These are phyloP conservation scores for Curvularia spicifera DNA, from an alignment of 2,329 filamentous ascomycete species.

Conservation along the genomic window DNA sequence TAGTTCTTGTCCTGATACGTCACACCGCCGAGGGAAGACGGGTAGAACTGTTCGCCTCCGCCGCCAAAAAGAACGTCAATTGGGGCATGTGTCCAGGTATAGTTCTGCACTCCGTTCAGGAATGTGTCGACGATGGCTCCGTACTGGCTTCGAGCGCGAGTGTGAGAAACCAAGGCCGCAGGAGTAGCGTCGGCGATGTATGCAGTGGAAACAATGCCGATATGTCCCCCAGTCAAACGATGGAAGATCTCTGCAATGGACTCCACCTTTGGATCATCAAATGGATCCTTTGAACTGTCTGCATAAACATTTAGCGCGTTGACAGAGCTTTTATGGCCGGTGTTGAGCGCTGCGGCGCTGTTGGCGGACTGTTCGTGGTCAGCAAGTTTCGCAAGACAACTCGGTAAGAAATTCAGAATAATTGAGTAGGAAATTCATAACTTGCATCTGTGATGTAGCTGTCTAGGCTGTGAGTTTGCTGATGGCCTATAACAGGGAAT, in stretches of 20 bases:
- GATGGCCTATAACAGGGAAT: slow-evolving; percentile 84
- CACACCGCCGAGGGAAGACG: slow-evolving; percentile 58
- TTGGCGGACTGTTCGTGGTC: too few relatives aligned
- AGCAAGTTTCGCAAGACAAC: too few relatives aligned
- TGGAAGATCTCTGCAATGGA: slow-evolving; percentile 80
- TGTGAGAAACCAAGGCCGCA: slow-evolving; percentile 67
- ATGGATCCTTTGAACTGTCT: slow-evolving; percentile 73
- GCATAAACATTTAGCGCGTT: slow-evolving; percentile 83
- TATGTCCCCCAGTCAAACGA: slow-evolving; percentile 67
- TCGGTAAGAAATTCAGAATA: too few relatives aligned
- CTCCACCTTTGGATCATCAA: slow-evolving; percentile 87
- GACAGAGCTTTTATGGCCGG: slow-evolving; percentile 82
- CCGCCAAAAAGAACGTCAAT: slow-evolving; percentile 80
- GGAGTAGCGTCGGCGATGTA: slow-evolving; percentile 83
- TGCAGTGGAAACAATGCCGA: slow-evolving; percentile 76
- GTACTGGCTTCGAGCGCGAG: slow-evolving; percentile 71
- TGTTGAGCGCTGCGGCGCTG: slow-evolving; percentile 75
- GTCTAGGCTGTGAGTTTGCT: slow-evolving; percentile 87
- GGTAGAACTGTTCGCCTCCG: slow-evolving; percentile 80
- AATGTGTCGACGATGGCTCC: slow-evolving; percentile 77
- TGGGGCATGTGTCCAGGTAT: slow-evolving; percentile 79
- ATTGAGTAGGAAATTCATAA: slow-evolving; percentile 50
- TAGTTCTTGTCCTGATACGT: slow-evolving; percentile 77
- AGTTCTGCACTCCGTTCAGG: slow-evolving; percentile 77
- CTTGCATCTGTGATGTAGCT: slow-evolving; percentile 88